Conservation (phyloP, 2,329 filamentous ascomycete species). For the Teratosphaeria nubilosa region DNA sequence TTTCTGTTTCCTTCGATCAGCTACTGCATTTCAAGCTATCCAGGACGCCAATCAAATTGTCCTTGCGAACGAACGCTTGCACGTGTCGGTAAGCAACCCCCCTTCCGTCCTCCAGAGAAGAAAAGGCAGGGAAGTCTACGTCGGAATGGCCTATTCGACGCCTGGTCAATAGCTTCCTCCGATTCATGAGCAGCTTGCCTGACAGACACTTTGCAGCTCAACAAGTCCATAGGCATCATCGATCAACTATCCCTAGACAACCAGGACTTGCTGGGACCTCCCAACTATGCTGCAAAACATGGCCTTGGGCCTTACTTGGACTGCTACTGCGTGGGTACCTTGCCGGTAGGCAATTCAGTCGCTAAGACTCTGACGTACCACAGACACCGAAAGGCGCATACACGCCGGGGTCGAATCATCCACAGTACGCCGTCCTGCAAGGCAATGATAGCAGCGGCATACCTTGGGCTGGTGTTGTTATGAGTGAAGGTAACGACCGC, state of each 20-base stretch:
- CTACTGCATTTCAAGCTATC: constrained; percentile 16
- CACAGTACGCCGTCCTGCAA: constrained; percentile 42
- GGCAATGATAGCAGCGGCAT: constrained; percentile 42
- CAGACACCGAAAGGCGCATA: constrained; percentile 46
- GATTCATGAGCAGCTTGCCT: not conserved
- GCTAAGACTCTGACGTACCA: not conserved
- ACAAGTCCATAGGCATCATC: constrained; percentile 34
- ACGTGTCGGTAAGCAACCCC: constrained; percentile 25
- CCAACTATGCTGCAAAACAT: constrained; percentile 21
- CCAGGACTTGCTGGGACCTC: constrained; percentile 44
- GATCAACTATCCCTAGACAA: constrained; percentile 35
- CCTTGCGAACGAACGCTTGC: constrained; percentile 37
- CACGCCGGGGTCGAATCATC: constrained; percentile 44
- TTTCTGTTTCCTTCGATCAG: not conserved
- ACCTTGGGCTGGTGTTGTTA: constrained; percentile 48
- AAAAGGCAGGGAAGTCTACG: no score
- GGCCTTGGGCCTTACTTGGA: constrained; percentile 52
- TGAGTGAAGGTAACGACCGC: constrained; percentile 37
- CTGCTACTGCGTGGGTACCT: constrained; percentile 42
- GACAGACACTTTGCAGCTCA: constrained; percentile 2
- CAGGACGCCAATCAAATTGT: constrained; percentile 24
- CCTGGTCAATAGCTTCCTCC: not conserved
- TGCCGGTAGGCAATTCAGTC: not conserved
- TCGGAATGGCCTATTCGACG: no score
- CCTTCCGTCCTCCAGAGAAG: not conserved